Evolutionary conservation across 2,329 filamentous ascomycete species (phyloP), one percentile per base, ranked within the genome.

Genomic region (Microdochium bolleyi): DNA sequence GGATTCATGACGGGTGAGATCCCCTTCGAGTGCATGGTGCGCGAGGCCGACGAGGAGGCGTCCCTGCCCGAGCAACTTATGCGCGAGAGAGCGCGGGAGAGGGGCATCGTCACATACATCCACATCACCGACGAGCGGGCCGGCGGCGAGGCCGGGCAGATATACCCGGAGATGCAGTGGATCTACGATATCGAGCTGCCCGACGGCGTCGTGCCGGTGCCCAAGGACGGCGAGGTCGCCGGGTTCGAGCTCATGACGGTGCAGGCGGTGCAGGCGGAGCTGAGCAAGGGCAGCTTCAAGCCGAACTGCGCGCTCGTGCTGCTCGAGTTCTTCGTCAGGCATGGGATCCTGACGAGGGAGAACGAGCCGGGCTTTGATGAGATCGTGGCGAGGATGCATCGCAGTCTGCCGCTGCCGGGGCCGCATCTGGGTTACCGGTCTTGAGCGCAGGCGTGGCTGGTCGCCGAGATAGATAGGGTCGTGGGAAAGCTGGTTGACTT

Each of bases 111-210:
- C 56, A 90, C 89, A 7, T 99, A 97, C 72, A 84, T 91, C 58
- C 87, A 92, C 71, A 78, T 95, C 58, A 83, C 91, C 11, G 85
- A 90, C 62, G 74, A 80, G 61, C 77, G 83, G 32, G 84, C 89
- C 2, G 89, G 90, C 11, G 92, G 91, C 10, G 90, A 96, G 70
- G 82, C 78, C 10, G 87, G 85, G 11, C 76, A 95, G 62, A 77
- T 96, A 64, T 92, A 95, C 70, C 94, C 94, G 0, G 94, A 97
- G 71, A 85, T 84, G 62, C 87, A 97, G 70, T 96, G 91, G 74
- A 76, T 96, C 48, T 99, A 94, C 71, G 91, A 99, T 67, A 73
- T 97, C 56, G 85, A 90, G 68, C 73, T 99, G 57, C 80, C 85
- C 2, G 70, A 74, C 4, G 82, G 84, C 54, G 76, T 90, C 3